Conservation (phyloP, 208 protist genomes). For the Leishmania amazonensis region DNA sequence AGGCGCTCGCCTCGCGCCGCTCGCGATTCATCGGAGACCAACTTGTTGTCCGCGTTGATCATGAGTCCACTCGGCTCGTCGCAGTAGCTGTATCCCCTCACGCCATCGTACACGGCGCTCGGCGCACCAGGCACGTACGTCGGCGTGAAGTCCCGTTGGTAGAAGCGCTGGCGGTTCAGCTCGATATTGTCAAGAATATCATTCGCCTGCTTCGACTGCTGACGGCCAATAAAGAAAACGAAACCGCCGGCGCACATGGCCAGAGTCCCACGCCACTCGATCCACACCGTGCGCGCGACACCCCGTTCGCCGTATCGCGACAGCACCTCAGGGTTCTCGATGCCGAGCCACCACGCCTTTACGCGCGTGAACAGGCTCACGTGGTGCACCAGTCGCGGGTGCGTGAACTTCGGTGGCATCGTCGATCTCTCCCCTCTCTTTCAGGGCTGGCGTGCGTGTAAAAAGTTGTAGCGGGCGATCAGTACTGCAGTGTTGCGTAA, state of each 20-base stretch:
- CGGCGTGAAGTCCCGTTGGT: slow-evolving; percentile 75
- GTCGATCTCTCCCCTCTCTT: background rate
- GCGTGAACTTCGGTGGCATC: slow-evolving; percentile 42
- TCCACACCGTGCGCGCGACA: slow-evolving; percentile 64
- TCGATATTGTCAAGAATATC: slow-evolving; percentile 89
- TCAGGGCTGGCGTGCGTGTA: background rate
- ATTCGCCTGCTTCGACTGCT: slow-evolving; percentile 66
- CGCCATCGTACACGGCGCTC: slow-evolving; percentile 70
- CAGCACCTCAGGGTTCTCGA: slow-evolving; percentile 68
- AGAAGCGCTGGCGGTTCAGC: slow-evolving; percentile 78
- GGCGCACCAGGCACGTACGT: slow-evolving; percentile 65
- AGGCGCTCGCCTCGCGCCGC: slow-evolving; percentile 48
- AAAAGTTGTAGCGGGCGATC: background rate
- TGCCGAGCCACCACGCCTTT: slow-evolving; percentile 78
- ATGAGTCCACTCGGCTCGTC: slow-evolving; percentile 70
- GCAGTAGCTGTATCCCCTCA: slow-evolving; percentile 60
- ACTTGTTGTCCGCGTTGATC: slow-evolving; percentile 65
- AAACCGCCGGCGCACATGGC: slow-evolving; percentile 45
- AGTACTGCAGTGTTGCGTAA: background rate
- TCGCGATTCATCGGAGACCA: slow-evolving; percentile 46
- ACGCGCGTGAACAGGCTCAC: slow-evolving; percentile 65
- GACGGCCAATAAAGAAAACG: slow-evolving; percentile 45
- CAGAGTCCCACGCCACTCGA: slow-evolving; percentile 72
- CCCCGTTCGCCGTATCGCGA: slow-evolving; percentile 71
- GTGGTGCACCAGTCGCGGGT: slow-evolving; percentile 36